Evolutionary conservation across 2,329 filamentous ascomycete species (phyloP).

Genomic region (Orbilia blumenaviensis): DNA sequence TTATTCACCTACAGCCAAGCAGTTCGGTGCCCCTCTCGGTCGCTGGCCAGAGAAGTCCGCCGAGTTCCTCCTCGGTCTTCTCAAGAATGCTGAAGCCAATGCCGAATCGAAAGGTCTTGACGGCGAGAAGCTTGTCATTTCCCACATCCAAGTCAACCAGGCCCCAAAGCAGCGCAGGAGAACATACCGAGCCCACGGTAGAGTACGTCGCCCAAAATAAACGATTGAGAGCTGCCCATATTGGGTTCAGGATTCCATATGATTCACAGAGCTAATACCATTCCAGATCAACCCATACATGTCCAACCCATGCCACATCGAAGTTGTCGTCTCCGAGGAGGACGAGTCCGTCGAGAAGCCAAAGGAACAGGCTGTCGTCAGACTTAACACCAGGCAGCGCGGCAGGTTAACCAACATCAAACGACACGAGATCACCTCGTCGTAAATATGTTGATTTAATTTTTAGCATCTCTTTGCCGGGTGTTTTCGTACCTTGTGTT

Average conservation of each 20-base stretch:
- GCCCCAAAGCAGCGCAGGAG: constrained; percentile 98
- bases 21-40: constrained; percentile 96
- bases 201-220: constrained; percentile 75
- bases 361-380: constrained; percentile 65
- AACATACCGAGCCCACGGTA: constrained; percentile 99
- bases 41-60: constrained; percentile 99
- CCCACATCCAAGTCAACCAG: constrained; percentile 99
- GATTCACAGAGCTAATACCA: not conserved
- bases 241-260: not conserved
- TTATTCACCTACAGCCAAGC: constrained; percentile 76
- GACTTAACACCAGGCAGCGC: constrained; percentile 91
- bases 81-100: constrained; percentile 97
- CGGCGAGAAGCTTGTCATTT: constrained; percentile 95
- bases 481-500: constrained; percentile 41
- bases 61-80: constrained; percentile 94
- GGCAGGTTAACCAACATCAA: constrained; percentile 68
- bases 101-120: constrained; percentile 97
- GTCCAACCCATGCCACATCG: constrained; percentile 99
- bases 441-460: constrained; percentile 60
- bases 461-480: constrained; percentile 37
- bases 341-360: constrained; percentile 96
- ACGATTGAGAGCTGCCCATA: not conserved
- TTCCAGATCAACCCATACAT: constrained; percentile 99
- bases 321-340: constrained; percentile 98
- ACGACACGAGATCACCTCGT: constrained; percentile 68